Evolutionary conservation across 345 rosid species (phyloP).

Genomic region (Pseudoturritis turrita): DNA sequence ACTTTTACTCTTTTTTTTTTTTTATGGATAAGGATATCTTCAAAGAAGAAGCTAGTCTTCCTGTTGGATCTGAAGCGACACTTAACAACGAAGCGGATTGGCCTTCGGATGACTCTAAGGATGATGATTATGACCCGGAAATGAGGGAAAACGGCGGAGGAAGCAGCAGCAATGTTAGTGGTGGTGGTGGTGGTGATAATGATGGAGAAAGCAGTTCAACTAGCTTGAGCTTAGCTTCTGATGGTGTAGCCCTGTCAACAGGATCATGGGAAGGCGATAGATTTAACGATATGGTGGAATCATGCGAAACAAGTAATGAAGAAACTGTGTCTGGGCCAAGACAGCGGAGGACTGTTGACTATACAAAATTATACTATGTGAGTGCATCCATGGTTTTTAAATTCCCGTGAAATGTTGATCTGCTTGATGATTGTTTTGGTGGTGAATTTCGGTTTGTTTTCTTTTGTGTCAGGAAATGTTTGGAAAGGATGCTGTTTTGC

Average conservation of each 20-base stretch:
- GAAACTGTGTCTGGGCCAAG: slow-evolving; percentile 69
- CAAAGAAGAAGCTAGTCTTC: slow-evolving; percentile 68
- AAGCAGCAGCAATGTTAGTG: slow-evolving; percentile 34
- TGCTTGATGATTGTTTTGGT: neutral
- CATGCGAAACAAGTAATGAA: slow-evolving; percentile 55
- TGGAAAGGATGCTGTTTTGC: slow-evolving; percentile 74
- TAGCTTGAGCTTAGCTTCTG: slow-evolving; percentile 81
- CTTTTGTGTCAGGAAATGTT: slow-evolving; percentile 79
- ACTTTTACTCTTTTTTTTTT: slow-evolving; percentile 7
- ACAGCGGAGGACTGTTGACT: slow-evolving; percentile 77
- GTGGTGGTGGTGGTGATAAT: slow-evolving; percentile 44
- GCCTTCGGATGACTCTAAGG: slow-evolving; percentile 98
- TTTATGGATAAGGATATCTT: slow-evolving; percentile 65
- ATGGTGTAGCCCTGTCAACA: slow-evolving; percentile 48
- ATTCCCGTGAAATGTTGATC: neutral
- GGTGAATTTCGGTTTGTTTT: neutral
- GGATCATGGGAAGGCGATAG: slow-evolving; percentile 42
- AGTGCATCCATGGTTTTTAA: slow-evolving; percentile 30
- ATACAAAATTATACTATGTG: slow-evolving; percentile 78
- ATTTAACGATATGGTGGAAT: slow-evolving; percentile 43
- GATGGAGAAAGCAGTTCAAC: slow-evolving; percentile 52
- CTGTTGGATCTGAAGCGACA: slow-evolving; percentile 46
- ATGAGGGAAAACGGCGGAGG: slow-evolving; percentile 40
- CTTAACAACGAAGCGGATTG: slow-evolving; percentile 69
- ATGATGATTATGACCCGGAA: slow-evolving; percentile 87